Conservation (phyloP, 2,329 filamentous ascomycete species). For the Magnaporthales sp. region DNA sequence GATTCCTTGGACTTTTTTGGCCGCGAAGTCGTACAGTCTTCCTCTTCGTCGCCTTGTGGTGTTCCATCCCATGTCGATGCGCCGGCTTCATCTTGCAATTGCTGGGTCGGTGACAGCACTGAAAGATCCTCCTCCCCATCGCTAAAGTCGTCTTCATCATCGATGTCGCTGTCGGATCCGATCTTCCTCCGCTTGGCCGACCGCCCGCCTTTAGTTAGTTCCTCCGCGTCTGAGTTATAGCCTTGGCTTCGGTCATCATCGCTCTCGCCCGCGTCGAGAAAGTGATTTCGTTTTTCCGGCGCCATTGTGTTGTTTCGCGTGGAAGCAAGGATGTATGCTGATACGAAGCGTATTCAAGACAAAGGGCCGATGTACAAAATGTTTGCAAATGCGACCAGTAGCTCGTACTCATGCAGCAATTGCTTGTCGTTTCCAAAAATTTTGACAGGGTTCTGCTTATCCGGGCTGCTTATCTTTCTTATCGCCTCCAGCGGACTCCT, state of each 20-base stretch:
- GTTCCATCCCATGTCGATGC: conserved; percentile 15
- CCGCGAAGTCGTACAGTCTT: conserved; percentile 6
- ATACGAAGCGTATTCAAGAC: neutral
- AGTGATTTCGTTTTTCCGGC: conserved; percentile 63
- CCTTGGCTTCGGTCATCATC: conserved; percentile 48
- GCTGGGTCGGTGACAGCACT: conserved; percentile 14
- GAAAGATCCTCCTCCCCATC: conserved; percentile 20
- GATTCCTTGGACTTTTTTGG: conserved; percentile 14
- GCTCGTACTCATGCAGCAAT: neutral
- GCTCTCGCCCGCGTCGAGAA: conserved; percentile 53
- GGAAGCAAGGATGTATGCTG: neutral
- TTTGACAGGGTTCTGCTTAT: conserved; percentile 2
- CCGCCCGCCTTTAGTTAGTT: conserved; percentile 57
- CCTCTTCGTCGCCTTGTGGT: neutral
- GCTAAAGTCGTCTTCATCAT: conserved; percentile 23
- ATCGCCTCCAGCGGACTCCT: neutral
- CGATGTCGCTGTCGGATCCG: conserved; percentile 30
- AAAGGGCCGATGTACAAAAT: neutral
- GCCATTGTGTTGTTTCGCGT: conserved; percentile 40
- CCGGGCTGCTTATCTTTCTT: neutral
- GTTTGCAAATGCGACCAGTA: neutral
- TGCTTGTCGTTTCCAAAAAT: neutral
- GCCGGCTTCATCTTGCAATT: conserved; percentile 22
- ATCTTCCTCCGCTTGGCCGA: conserved; percentile 56
- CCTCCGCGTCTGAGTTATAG: conserved; percentile 59